These are phyloP conservation scores for Dipodascopsis uninucleata DNA, from an alignment of 805 yeast species.

Conservation along the genomic window DNA sequence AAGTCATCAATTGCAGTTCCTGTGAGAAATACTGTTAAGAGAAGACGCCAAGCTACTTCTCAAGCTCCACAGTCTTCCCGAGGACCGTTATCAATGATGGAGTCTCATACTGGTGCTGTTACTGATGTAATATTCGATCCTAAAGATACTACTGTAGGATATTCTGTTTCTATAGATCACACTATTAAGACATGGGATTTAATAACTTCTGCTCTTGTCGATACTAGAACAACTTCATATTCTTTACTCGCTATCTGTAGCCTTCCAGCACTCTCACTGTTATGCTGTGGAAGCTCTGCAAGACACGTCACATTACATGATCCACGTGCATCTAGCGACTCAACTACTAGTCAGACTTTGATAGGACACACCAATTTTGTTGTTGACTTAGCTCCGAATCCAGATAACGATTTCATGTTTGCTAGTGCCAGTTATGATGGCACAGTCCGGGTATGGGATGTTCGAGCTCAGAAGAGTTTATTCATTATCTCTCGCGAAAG, in stretches of 20 bases:
- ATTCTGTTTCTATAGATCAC: slow-evolving; percentile 95
- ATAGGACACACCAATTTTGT: slow-evolving; percentile 92
- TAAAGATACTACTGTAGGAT: slow-evolving; percentile 74
- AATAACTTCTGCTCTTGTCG: slow-evolving; percentile 78
- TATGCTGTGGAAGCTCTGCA: slow-evolving; percentile 96
- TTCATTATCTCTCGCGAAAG: slow-evolving; percentile 74
- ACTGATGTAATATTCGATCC: slow-evolving; percentile 75
- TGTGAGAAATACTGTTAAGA: slow-evolving; percentile 66
- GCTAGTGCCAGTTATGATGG: slow-evolving; percentile 96
- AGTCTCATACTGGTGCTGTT: slow-evolving; percentile 83
- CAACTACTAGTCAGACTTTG: slow-evolving; percentile 63
- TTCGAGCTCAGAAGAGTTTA: slow-evolving; percentile 67
- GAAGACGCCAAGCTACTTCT: slow-evolving; percentile 78
- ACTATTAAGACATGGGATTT: slow-evolving; percentile 95
- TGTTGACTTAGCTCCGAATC: slow-evolving; percentile 67
- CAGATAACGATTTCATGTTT: slow-evolving; percentile 75
- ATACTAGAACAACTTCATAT: slow-evolving; percentile 81
- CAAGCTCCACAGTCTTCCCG: slow-evolving; percentile 73
- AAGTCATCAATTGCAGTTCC: slow-evolving; percentile 41
- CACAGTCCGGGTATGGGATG: slow-evolving; percentile 91
- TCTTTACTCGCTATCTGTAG: slow-evolving; percentile 74
- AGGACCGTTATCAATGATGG: slow-evolving; percentile 73
- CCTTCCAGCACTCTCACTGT: slow-evolving; percentile 60
- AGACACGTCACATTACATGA: slow-evolving; percentile 93
- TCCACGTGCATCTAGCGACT: slow-evolving; percentile 59